Percentiles rank a stretch among this genome's conserved stretches.
These are phyloP conservation scores for Oryza punctata DNA, from an alignment of 176 grass and related monocot species.

Conservation along the genomic window DNA sequence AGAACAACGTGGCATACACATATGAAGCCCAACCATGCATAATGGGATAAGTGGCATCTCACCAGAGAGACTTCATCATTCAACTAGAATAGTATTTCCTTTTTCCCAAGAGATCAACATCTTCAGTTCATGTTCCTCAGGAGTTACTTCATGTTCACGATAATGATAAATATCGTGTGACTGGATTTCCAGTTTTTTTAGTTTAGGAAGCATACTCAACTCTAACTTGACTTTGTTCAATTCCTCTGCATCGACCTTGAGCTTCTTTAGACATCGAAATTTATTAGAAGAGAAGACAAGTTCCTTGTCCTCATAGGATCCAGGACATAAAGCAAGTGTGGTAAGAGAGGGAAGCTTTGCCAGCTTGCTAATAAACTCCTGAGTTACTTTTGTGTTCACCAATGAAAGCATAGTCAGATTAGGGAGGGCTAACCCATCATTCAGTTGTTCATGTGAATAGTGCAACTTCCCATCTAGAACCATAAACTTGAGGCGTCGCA, in stretches of 20 bases:
- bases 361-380: conserved; percentile 25
- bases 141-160: background rate
- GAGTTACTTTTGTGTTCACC: background rate
- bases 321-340: background rate
- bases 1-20: too few species aligned
- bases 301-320: background rate
- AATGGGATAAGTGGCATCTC: too few species aligned
- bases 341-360: background rate
- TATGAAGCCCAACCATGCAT: too few species aligned
- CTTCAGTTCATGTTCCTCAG: background rate
- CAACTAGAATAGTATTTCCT: background rate
- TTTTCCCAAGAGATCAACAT: background rate
- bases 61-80: too few species aligned
- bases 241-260: background rate
- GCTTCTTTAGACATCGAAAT: background rate
- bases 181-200: background rate
- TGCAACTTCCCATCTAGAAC: background rate
- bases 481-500: background rate
- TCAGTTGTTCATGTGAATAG: too few species aligned
- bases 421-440: background rate
- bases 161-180: background rate
- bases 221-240: background rate
- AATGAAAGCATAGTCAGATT: conserved; percentile 25
- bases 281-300: background rate
- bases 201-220: background rate